Evolutionary conservation across 176 grass and related monocot species (phyloP), one percentile per base, ranked within the genome.

Genomic region (Dactylis glomerata): DNA sequence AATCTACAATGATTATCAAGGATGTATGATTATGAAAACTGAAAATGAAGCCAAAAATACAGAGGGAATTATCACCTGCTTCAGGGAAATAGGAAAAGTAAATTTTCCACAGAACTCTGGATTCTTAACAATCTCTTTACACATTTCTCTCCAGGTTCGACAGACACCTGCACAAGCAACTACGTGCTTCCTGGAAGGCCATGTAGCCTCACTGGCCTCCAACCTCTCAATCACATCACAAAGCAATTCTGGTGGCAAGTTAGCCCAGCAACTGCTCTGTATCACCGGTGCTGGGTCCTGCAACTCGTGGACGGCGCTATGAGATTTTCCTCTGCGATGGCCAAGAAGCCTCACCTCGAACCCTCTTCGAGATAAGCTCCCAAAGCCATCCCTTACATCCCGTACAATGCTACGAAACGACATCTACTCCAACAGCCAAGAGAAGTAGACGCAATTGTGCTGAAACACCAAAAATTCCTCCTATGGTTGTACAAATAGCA

Each of bases 11-110:
- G 27, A 41, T 77, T 5, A 31, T 5, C 11, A 31, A 36, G 32
- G 17, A 72, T 16, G 16, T n/a, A 57, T 10, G 32, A 52, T 55
- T 11, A 42, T 8, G 33, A 36, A 84, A 64, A 49, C 14, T 64
- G 42, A 27, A 65, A 79, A 68, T 61, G 17, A 2, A 81, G 79
- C 12, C 32, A 41, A 23, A 81, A 82, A 30, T 19, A 76, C 24
- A 69, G 75, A 33, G 27, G 52, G 15, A 13, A 81, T 62, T 61
- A 79, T 90, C 75, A 94, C 92, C 92, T 95, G 92, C 83, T 95
- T 95, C 23, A 95, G 69, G 65, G 92, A 92, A 31, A 90, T 44
- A 31, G 92, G 90, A 88, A 95, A 95, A 77, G 92, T 95, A 40
- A 95, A 78, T 86, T 90, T 92, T 24, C 90, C 90, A 76, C 73